Conservation (phyloP, 2,329 filamentous ascomycete species). For the Trichoderma lentiforme region DNA sequence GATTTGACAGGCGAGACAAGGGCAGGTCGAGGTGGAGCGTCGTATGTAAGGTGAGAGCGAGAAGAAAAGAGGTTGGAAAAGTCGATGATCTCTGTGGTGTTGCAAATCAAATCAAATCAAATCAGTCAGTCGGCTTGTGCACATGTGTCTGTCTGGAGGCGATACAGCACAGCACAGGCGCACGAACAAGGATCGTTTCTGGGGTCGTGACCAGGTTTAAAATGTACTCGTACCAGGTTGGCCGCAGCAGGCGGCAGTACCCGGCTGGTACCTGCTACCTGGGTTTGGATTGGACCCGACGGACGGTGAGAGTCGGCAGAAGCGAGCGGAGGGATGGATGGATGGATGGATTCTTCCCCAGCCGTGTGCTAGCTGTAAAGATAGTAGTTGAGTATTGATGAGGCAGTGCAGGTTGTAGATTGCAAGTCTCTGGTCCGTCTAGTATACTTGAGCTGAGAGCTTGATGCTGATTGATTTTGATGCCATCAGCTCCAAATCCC, state of each 20-base stretch:
- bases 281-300: background rate
- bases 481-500: background rate
- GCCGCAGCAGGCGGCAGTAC: background rate
- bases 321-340: background rate
- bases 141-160: background rate
- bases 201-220: conserved; percentile 7
- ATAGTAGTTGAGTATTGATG: background rate
- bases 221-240: background rate
- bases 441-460: background rate
- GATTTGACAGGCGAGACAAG: background rate
- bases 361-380: background rate
- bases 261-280: background rate
- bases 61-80: conserved; percentile 7
- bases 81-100: background rate
- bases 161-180: background rate
- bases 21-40: conserved; percentile 8
- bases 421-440: background rate
- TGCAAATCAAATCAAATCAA: background rate
- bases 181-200: background rate
- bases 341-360: background rate
- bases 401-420: background rate
- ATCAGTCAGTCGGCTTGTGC: background rate
- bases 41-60: background rate
- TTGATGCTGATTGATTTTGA: background rate
- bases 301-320: background rate